Evolutionary conservation across 2,329 filamentous ascomycete genomes (phyloP).

Genomic region (Ophiocordyceps australis): DNA sequence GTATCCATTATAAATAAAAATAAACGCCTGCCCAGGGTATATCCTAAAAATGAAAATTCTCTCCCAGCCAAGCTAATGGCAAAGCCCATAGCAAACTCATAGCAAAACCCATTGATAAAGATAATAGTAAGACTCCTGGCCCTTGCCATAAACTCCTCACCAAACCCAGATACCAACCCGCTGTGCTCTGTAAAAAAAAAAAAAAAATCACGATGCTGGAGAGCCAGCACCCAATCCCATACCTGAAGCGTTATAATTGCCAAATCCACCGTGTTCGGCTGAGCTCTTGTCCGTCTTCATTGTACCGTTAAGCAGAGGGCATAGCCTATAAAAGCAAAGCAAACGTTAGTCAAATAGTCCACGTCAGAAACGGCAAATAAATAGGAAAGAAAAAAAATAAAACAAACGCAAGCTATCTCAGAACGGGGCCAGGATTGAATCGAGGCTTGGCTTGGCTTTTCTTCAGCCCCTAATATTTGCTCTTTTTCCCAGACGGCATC

Average conservation of each 20-base stretch:
- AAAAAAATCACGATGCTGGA: too few relatives aligned
- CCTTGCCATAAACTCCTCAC: too few relatives aligned
- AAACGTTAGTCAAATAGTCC: constrained; percentile 6
- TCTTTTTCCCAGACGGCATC: constrained; percentile 4
- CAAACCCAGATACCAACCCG: too few relatives aligned
- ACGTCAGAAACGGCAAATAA: not conserved
- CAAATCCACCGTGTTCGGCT: constrained; percentile 40
- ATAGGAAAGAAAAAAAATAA: not conserved
- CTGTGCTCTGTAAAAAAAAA: too few relatives aligned
- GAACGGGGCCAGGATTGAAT: constrained; percentile 6
- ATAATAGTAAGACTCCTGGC: too few relatives aligned
- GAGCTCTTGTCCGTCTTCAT: constrained; percentile 42
- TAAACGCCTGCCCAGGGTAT: too few relatives aligned
- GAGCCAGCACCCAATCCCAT: too few relatives aligned
- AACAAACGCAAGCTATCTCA: constrained; percentile 3
- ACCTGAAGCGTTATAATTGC: constrained; percentile 31
- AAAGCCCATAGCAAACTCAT: too few relatives aligned
- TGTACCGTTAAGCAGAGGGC: constrained; percentile 71
- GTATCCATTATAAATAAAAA: too few relatives aligned
- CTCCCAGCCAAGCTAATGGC: too few relatives aligned
- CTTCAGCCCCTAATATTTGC: constrained; percentile 4
- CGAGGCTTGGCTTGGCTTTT: constrained; percentile 6
- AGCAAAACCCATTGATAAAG: too few relatives aligned
- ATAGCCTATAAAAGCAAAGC: constrained; percentile 51
- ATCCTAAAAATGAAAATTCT: too few relatives aligned